Base-by-base conservation (phyloP, 805 yeast species). In the Candida boleticola region DNA sequence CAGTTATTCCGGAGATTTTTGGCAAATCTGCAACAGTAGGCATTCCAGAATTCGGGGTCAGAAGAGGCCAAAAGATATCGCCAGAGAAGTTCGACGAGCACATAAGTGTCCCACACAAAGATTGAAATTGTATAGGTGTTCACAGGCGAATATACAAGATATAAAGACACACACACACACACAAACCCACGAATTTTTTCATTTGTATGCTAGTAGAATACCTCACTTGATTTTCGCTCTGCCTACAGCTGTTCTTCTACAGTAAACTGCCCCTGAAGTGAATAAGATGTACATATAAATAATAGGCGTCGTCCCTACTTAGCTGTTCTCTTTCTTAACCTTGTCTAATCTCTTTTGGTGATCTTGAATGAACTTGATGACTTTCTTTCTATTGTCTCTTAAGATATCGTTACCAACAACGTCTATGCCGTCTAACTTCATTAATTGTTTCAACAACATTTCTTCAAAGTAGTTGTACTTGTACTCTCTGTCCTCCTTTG, bases 381-480 rank as follows among this genome's bases (percentile, higher is more conserved):
- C 73, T 39, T 68, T 71, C 55, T 80, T 84, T 49, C 95, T 72
- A 54, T 71, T 71, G 19, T 67, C 66, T 48, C 86, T 77, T 49
- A 85, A 64, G 1, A 67, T 63, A 1, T 64, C 75, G 52, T 73
- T 75, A 37, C 76, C 76, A 7, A 64, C 70, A 22, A 70, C 71
- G 46, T 82, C 85, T 27, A 86, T 68, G 2, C 77, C 81, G 52
- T 86, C 95, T 41, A 86, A 65, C 46, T 73, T 77, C 71, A 85
- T 73, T 49, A 85, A 60, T 47, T 82, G 71, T 55, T 84, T 83
- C 58, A 85, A 66, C 33, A 85, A 62, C 72, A 76, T 75, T 58
- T 85, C 95, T 52, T 81, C 83, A 57, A 70, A 80, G 56, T 71
- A 85, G 40, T 76, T 73, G 50, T 69, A 73, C 53, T 76, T 74